Conservation (phyloP, 306 rosid genomes). For the Clitoria ternatea region DNA sequence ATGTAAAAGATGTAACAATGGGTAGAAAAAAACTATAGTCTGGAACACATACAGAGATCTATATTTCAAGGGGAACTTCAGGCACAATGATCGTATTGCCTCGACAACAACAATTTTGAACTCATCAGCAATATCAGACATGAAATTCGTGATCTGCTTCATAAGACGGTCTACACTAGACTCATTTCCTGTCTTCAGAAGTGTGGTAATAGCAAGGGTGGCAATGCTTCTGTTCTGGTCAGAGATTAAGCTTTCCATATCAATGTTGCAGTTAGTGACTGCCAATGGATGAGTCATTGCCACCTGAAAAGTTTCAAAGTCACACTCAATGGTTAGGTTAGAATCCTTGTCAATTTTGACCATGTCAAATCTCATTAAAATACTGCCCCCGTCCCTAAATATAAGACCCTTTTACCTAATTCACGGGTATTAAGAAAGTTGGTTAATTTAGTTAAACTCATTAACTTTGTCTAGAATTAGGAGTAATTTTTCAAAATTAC, state of each 20-base stretch:
- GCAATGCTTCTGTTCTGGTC: conserved; percentile 98
- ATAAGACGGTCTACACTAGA: conserved; percentile 95
- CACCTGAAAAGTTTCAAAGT: conserved; percentile 57
- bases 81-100: conserved; percentile 93
- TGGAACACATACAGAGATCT: conserved; percentile 64
- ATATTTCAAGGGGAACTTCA: conserved; percentile 90
- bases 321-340: background rate
- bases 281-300: conserved; percentile 98
- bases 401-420: too few relatives aligned
- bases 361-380: background rate
- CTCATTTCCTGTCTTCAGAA: conserved; percentile 96
- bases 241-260: conserved; percentile 95
- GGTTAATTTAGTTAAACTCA: too few relatives aligned
- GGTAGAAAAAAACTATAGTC: background rate
- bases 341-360: too few relatives aligned
- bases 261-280: conserved; percentile 98
- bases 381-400: too few relatives aligned
- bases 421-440: too few relatives aligned
- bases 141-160: conserved; percentile 97
- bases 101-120: conserved; percentile 98
- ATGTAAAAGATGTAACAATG: background rate
- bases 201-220: conserved; percentile 96
- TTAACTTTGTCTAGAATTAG: too few relatives aligned
- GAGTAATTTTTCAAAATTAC: too few relatives aligned
- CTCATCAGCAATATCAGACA: conserved; percentile 98